Evolutionary conservation across 2,329 filamentous ascomycete species (phyloP), one percentile per base, ranked within the genome.

Genomic region (Verticillium nonalfalfae): DNA sequence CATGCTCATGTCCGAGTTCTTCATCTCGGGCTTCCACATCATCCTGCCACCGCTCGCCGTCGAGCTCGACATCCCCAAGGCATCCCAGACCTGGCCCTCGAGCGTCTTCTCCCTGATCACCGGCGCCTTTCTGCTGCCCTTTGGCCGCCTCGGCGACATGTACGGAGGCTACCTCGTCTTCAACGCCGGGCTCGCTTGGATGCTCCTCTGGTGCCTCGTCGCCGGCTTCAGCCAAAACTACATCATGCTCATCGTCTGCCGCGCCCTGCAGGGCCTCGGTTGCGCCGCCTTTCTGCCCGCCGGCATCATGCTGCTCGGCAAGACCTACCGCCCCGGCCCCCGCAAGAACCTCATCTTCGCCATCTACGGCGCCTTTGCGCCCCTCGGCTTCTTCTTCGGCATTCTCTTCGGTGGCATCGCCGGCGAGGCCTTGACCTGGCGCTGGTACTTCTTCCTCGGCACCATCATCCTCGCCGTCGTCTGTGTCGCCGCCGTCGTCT

Each of bases 21-120:
- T 89, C 70, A 83, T 94, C 58, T 90, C 87, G 56, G 91, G 91
- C 36, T 95, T 93, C 72, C 84, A 83, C 62, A 88, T 90, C 65
- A 83, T 94, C 33, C 74, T 93, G 0, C 90, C 91, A 1, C 85
- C 84, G 0, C 72, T 95, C 3, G 78, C 85, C 11, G 70, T 73
- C 11, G 80, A 85, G 1, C 79, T 95, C 4, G 60, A 85, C 45
- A 92, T 95, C 50, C 84, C 90, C 0, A 79, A 73, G 69, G 80
- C 70, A 52, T 85, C 69, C 67, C 82, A 70, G 73, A 91, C 78
- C 73, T 92, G 85, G 90, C 90, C 75, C 67, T 86, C 76, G 71
- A 87, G 76, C 67, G 81, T 86, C 55, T 83, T 86, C 52, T 88
- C 89, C 11, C 69, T 88, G 64, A 78, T 81, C 0, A 78, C 83